Evolutionary conservation across 163 green algal genomes (phyloP).

Genomic region (Chlamydomonas reinhardtii): DNA sequence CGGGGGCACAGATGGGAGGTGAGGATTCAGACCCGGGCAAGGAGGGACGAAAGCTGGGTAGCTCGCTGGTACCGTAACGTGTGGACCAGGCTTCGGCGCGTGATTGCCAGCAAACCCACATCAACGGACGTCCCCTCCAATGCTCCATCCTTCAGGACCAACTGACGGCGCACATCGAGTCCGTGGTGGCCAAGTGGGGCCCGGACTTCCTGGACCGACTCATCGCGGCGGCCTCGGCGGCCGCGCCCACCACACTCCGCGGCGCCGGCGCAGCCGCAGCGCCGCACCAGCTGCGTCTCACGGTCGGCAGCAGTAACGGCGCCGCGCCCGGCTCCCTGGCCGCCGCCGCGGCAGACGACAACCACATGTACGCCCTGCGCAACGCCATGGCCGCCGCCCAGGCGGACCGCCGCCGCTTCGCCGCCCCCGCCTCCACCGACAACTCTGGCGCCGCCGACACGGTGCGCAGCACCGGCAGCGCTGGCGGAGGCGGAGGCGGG

Average conservation of each 20-base stretch:
- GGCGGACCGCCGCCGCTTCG: not conserved
- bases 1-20: too few relatives aligned
- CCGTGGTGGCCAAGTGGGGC: slow-evolving; percentile 24
- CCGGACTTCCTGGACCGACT: slow-evolving; percentile 36
- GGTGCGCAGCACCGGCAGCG: not conserved
- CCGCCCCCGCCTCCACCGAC: not conserved
- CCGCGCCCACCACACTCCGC: not conserved
- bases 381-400: too few relatives aligned
- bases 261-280: not conserved
- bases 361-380: too few relatives aligned
- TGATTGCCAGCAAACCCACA: too few relatives aligned
- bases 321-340: not conserved
- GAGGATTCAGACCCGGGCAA: too few relatives aligned
- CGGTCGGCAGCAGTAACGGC: too few relatives aligned
- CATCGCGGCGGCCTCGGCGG: not conserved
- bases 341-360: not conserved
- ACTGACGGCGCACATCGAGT: slow-evolving; percentile 7
- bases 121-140: too few relatives aligned
- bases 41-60: too few relatives aligned
- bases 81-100: too few relatives aligned
- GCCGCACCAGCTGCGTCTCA: not conserved
- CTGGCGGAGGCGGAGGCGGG: not conserved
- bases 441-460: too few relatives aligned
- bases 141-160: too few relatives aligned
- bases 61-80: too few relatives aligned